A percentile compares a stretch with the other conserved stretches of the same genome.
These are phyloP conservation scores for Aspergillus texensis DNA, from an alignment of 2,329 filamentous ascomycete species.

Conservation along the genomic window DNA sequence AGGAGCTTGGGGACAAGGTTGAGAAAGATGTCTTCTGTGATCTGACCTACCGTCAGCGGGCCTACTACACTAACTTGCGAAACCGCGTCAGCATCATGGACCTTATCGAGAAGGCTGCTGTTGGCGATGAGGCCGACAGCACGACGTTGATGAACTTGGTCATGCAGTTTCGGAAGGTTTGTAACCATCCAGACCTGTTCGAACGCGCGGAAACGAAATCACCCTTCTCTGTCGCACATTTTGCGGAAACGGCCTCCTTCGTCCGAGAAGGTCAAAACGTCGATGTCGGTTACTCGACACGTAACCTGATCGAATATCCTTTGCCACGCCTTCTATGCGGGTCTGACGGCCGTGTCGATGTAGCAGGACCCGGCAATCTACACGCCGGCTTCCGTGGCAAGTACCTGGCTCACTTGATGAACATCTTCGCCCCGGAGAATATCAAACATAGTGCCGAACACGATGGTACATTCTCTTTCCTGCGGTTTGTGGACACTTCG, in stretches of 20 bases:
- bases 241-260: slow-evolving; percentile 94
- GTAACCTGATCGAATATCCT: slow-evolving; percentile 81
- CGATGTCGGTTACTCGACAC: slow-evolving; percentile 81
- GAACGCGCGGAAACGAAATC: slow-evolving; percentile 91
- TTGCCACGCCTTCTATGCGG: slow-evolving; percentile 81
- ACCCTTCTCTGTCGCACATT: slow-evolving; percentile 80
- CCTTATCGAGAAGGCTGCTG: slow-evolving; percentile 92
- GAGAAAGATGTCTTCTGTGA: slow-evolving; percentile 96
- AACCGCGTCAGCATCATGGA: slow-evolving; percentile 99
- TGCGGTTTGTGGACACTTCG: slow-evolving; percentile 82
- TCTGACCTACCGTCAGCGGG: slow-evolving; percentile 91
- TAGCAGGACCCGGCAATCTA: slow-evolving; percentile 72
- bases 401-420: slow-evolving; percentile 80
- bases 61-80: slow-evolving; percentile 86
- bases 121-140: slow-evolving; percentile 91
- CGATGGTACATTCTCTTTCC: slow-evolving; percentile 78
- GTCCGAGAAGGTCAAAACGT: slow-evolving; percentile 82
- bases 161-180: slow-evolving; percentile 99
- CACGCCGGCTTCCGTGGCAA: slow-evolving; percentile 78
- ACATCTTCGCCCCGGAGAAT: slow-evolving; percentile 84
- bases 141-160: slow-evolving; percentile 98
- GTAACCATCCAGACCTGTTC: slow-evolving; percentile 96
- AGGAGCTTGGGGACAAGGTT: slow-evolving; percentile 98
- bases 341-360: slow-evolving; percentile 74
- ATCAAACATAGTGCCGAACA: slow-evolving; percentile 65